Base-by-base conservation (phyloP, 768 basidiomycete genomes). In the Leccinum imitatum region DNA sequence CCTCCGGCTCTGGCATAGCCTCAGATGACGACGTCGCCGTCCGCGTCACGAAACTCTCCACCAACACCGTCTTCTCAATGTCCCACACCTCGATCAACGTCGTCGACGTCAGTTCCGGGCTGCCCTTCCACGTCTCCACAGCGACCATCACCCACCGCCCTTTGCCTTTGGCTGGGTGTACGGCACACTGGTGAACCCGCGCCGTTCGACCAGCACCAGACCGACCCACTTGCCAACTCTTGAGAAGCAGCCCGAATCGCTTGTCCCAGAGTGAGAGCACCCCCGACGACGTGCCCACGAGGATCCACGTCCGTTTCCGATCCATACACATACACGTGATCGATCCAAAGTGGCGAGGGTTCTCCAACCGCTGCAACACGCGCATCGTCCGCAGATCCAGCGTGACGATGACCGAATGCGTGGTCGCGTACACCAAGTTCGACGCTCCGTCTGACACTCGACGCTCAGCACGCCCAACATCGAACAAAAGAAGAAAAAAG, bases 81-180 rank as follows among this genome's bases (percentile, higher is more conserved):
- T 98, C 94, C 92, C 94, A 97, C 1, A 95, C 90, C 69, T 97
- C 93, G 6, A 93, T 78, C 48, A 94, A 71, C 50, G 69, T 67
- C 14, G 80, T 79, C 10, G 80, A 78, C 3, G 79, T 65, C 8
- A 73, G 75, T 58, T 84, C 81, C 4, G 67, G 55, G 51, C 57
- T 74, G 10, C 67, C 67, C 48, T 75, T 72, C 65, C 77, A 80
- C 0, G 84, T 77, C 67, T 90, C 90, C 15, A 89, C 75, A 0
- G 94, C 85, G 48, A 97, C 90, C 73, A 97, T 85, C 50, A 98
- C 79, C 93, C 94, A 98, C 52, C 89, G 87, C 0, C 94, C 94
- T 60, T 86, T 85, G 19, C 94, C 94, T 68, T 87, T 91, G 0
- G 88, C 84, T 0, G 95, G 96, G 67, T 98, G 96, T 0, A 95